These are phyloP conservation scores for Dictyostelium capitatum DNA, from an alignment of 78 protist species.

Conservation along the genomic window DNA sequence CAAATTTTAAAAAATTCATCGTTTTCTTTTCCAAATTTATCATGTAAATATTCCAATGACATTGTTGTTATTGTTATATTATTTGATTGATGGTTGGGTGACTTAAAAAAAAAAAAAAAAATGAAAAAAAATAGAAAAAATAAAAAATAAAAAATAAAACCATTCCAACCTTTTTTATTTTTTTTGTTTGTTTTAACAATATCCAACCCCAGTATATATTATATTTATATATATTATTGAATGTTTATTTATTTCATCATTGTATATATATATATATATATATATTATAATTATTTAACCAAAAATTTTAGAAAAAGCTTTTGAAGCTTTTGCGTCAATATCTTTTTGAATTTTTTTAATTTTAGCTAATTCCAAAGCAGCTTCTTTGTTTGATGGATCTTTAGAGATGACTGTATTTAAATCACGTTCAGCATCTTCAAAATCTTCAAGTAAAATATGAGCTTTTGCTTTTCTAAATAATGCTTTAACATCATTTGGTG, in stretches of 20 bases:
- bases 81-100: too few relatives aligned
- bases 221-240: too few relatives aligned
- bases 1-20: too few relatives aligned
- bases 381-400: conserved; percentile 38
- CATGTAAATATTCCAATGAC: too few relatives aligned
- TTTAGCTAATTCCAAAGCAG: conserved; percentile 19
- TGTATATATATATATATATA: too few relatives aligned
- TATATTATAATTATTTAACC: conserved; percentile 5
- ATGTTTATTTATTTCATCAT: too few relatives aligned
- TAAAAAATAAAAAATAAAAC: too few relatives aligned
- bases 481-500: conserved; percentile 41
- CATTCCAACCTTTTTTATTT: neutral
- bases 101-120: too few relatives aligned
- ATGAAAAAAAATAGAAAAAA: too few relatives aligned
- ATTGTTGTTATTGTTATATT: too few relatives aligned
- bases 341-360: neutral
- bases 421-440: conserved; percentile 45
- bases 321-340: neutral
- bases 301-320: conserved; percentile 55
- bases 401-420: conserved; percentile 18
- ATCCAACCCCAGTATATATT: too few relatives aligned
- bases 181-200: neutral
- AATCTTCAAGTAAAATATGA: neutral
- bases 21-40: too few relatives aligned
- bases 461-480: conserved; percentile 68